Conservation (phyloP, 1,284 basidiomycete genomes). For the Microbotryum violaceum region DNA sequence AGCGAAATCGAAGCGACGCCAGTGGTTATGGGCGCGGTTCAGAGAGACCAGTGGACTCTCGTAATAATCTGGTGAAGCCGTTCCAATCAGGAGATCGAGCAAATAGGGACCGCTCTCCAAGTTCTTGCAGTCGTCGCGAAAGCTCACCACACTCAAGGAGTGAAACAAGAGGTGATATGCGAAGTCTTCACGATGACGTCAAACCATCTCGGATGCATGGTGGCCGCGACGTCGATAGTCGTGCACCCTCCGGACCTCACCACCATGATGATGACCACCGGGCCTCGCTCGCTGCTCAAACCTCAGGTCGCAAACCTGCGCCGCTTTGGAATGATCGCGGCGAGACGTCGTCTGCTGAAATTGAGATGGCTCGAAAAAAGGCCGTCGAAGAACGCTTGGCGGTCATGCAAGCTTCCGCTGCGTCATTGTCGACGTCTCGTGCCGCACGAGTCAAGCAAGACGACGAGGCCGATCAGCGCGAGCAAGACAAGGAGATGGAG, state of each 20-base stretch:
- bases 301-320: not conserved
- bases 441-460: constrained; percentile 13
- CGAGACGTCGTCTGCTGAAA: not conserved
- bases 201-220: not conserved
- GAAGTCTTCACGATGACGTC: constrained; percentile 6
- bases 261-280: not conserved
- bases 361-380: constrained; percentile 11
- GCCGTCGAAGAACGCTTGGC: constrained; percentile 24
- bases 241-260: not conserved
- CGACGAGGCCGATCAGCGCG: constrained; percentile 14
- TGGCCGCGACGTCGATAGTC: not conserved
- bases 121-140: no score
- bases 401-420: constrained; percentile 30
- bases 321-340: not conserved
- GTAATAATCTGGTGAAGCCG: no score
- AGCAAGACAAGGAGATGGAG: constrained; percentile 10
- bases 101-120: no score
- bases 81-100: no score
- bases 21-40: not conserved
- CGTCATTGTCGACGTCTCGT: constrained; percentile 9
- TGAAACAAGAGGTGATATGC: not conserved
- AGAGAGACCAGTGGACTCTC: not conserved
- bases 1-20: not conserved
- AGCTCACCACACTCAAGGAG: not conserved
- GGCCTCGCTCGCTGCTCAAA: not conserved